Conservation (phyloP, 2,329 filamentous ascomycete species). For the Dothiorella sarmentorum region DNA sequence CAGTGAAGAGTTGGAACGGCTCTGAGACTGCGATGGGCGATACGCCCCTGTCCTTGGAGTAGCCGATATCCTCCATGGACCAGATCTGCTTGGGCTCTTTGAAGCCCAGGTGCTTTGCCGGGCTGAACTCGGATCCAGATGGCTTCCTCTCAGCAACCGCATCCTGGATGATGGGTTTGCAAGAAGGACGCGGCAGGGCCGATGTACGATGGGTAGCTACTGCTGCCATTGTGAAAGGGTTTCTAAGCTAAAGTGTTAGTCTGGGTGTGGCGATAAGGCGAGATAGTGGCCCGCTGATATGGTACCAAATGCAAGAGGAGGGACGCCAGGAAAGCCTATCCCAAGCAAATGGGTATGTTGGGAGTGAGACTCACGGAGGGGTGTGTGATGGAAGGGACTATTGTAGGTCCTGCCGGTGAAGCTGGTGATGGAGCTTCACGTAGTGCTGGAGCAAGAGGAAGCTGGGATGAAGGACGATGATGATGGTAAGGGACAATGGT, state of each 20-base stretch:
- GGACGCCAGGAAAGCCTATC: neutral
- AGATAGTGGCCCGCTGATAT: neutral
- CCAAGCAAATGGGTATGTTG: neutral
- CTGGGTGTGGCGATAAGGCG: neutral
- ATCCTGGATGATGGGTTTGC: constrained; percentile 34
- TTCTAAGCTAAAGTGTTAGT: neutral
- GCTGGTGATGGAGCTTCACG: neutral
- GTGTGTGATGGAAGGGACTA: neutral
- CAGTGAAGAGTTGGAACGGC: constrained; percentile 61
- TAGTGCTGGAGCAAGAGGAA: neutral
- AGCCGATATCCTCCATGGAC: constrained; percentile 61
- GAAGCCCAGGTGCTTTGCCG: constrained; percentile 55
- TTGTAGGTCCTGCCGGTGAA: neutral
- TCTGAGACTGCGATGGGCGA: constrained; percentile 63
- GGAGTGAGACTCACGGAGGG: neutral
- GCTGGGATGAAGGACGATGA: neutral
- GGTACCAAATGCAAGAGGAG: neutral
- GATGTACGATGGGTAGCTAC: constrained; percentile 30
- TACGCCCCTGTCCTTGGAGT: constrained; percentile 53
- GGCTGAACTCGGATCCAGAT: constrained; percentile 45
- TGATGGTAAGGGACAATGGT: neutral
- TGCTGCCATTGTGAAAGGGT: constrained; percentile 25
- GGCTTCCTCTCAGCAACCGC: constrained; percentile 20
- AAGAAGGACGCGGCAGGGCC: constrained; percentile 29
- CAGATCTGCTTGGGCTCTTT: constrained; percentile 50